Evolutionary conservation across 2,329 filamentous ascomycete genomes (phyloP).

Genomic region (Colletotrichum sp.): DNA sequence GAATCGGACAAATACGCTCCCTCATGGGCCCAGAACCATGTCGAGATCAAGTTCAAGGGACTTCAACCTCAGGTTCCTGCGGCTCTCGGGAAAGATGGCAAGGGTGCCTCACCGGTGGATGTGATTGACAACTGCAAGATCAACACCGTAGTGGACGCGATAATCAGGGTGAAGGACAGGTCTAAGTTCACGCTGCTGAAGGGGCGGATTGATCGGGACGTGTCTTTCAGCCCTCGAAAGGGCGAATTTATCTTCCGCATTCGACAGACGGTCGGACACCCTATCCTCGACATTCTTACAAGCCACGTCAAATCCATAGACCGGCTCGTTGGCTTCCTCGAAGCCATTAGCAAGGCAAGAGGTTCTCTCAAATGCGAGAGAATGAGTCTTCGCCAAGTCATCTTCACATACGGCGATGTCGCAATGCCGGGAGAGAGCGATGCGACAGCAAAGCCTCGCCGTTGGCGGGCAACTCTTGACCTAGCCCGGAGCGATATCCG

Average conservation of each 20-base stretch:
- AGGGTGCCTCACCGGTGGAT: neutral
- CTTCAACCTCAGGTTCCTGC: slow-evolving; percentile 33
- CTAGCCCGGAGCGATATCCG: slow-evolving; percentile 60
- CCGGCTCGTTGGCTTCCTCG: slow-evolving; percentile 72
- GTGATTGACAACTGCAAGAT: neutral
- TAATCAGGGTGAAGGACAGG: slow-evolving; percentile 59
- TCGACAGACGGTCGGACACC: slow-evolving; percentile 60
- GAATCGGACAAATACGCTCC: slow-evolving; percentile 22
- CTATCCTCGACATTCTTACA: slow-evolving; percentile 64
- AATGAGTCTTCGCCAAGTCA: slow-evolving; percentile 66
- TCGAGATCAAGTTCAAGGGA: slow-evolving; percentile 63
- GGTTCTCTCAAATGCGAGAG: slow-evolving; percentile 62
- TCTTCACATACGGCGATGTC: slow-evolving; percentile 68
- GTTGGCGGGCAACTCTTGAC: slow-evolving; percentile 62
- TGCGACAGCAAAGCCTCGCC: slow-evolving; percentile 22
- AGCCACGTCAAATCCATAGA: slow-evolving; percentile 70
- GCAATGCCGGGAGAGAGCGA: slow-evolving; percentile 24
- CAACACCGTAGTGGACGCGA: slow-evolving; percentile 44
- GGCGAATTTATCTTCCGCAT: slow-evolving; percentile 70
- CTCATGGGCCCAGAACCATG: slow-evolving; percentile 64
- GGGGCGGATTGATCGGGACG: slow-evolving; percentile 62
- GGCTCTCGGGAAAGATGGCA: neutral
- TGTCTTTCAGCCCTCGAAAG: slow-evolving; percentile 63
- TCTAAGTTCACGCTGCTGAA: slow-evolving; percentile 60
- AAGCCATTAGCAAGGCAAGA: slow-evolving; percentile 64